phyloP scores from a whole-genome alignment of 345 rosid genomes.

The Rhodomyrtus tomentosa region DNA sequence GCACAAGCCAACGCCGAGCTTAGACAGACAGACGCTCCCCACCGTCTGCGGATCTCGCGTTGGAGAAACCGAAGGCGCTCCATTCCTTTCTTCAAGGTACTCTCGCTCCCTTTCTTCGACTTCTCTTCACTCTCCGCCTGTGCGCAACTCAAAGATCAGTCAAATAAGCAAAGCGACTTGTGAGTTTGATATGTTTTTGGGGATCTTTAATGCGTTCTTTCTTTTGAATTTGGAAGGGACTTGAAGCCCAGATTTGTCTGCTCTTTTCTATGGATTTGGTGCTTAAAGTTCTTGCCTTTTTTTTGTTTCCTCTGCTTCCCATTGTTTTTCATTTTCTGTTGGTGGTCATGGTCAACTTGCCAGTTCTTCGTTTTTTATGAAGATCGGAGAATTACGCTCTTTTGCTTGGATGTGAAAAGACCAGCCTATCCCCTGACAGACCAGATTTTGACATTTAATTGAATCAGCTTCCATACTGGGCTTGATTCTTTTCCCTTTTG shows the following conservation, averaged over 20 bases:
- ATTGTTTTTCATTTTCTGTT: background rate
- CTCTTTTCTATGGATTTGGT: background rate
- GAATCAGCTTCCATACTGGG: background rate
- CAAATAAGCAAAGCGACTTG: background rate
- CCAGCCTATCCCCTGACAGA: background rate
- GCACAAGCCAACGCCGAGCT: background rate
- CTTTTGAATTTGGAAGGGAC: background rate
- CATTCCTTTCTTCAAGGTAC: background rate
- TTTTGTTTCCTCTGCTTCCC: background rate
- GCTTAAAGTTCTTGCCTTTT: background rate
- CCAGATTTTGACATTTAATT: background rate
- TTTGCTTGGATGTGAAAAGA: background rate
- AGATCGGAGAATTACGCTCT: background rate
- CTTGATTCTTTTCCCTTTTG: background rate
- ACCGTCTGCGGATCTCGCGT: background rate
- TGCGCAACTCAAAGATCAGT: background rate
- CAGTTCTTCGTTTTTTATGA: no score
- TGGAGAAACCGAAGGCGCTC: background rate
- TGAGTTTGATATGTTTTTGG: background rate
- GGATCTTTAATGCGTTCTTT: background rate
- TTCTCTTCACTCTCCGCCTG: background rate
- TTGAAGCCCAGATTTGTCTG: background rate
- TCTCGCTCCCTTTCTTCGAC: background rate
- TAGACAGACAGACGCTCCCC: background rate
- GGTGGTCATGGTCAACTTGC: background rate